Conservation (phyloP, 768 basidiomycete genomes). For the Trametopsis cervina region DNA sequence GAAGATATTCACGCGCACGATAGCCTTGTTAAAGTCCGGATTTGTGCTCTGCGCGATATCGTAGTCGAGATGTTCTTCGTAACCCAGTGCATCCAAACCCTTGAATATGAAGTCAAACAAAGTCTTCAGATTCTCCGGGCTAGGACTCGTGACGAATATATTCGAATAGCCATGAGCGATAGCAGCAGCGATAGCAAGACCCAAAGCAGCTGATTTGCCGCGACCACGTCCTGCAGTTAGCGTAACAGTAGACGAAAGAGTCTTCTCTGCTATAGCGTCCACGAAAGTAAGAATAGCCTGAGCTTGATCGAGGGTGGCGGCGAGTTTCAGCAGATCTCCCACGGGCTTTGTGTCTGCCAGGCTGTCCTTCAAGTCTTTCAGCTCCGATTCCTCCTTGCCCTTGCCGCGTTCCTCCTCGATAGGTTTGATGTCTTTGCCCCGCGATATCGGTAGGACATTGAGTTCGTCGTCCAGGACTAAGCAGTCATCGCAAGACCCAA, state of each 20-base stretch:
- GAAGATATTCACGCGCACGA: slow-evolving; percentile 93
- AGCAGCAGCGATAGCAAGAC: slow-evolving; percentile 89
- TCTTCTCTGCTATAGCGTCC: slow-evolving; percentile 90
- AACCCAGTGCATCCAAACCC: slow-evolving; percentile 89
- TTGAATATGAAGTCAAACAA: slow-evolving; percentile 98
- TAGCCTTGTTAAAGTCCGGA: slow-evolving; percentile 89
- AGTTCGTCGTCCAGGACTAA: slow-evolving; percentile 96
- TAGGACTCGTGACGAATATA: slow-evolving; percentile 96
- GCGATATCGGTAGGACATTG: slow-evolving; percentile 93
- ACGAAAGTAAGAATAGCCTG: slow-evolving; percentile 92
- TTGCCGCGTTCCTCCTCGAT: slow-evolving; percentile 44
- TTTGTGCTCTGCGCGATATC: slow-evolving; percentile 95
- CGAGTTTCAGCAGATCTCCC: slow-evolving; percentile 82
- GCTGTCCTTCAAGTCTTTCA: slow-evolving; percentile 72
- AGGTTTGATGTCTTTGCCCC: slow-evolving; percentile 84
- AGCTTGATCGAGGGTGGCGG: slow-evolving; percentile 92
- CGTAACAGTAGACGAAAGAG: slow-evolving; percentile 88
- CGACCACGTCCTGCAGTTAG: slow-evolving; percentile 93
- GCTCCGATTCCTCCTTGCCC: slow-evolving; percentile 51
- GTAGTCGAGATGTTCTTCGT: slow-evolving; percentile 97
- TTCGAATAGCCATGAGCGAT: slow-evolving; percentile 93
- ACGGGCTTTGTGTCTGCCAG: slow-evolving; percentile 80
- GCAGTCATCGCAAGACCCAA: slow-evolving; percentile 89
- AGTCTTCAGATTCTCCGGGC: slow-evolving; percentile 95
- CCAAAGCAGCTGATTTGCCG: slow-evolving; percentile 96